Evolutionary conservation across 2,329 filamentous ascomycete genomes (phyloP).

Genomic region (Fusarium subtropicale): DNA sequence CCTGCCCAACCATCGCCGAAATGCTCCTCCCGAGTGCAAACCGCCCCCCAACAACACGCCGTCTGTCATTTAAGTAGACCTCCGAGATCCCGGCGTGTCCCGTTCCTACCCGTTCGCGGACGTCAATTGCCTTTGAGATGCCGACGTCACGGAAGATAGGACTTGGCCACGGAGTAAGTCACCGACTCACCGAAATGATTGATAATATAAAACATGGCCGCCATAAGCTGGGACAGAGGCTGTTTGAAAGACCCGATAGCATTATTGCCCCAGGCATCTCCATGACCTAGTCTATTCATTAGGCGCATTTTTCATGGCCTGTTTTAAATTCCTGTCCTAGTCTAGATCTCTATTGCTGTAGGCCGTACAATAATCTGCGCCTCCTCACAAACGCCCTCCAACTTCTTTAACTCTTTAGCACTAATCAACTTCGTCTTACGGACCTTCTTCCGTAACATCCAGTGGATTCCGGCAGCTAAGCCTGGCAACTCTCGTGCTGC

Average conservation of each 20-base stretch:
- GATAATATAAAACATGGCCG: not conserved
- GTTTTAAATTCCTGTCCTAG: constrained; percentile 6
- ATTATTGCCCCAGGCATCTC: constrained; percentile 3
- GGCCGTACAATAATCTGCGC: constrained; percentile 48
- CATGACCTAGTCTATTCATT: not conserved
- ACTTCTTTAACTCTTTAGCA: constrained; percentile 60
- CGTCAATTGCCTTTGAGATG: constrained; percentile 28
- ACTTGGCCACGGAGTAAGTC: constrained; percentile 14
- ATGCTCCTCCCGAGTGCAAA: constrained; percentile 22
- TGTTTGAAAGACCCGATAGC: not conserved
- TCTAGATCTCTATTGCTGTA: constrained; percentile 32
- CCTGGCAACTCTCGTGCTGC: constrained; percentile 72
- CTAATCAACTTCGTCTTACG: constrained; percentile 69
- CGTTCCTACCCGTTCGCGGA: constrained; percentile 42
- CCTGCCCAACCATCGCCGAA: constrained; percentile 39
- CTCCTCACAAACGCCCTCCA: constrained; percentile 54
- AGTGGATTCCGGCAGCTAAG: constrained; percentile 79
- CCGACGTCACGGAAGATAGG: constrained; percentile 38
- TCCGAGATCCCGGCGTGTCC: constrained; percentile 38
- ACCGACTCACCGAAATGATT: constrained; percentile 16
- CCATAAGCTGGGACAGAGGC: not conserved
- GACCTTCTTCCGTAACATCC: constrained; percentile 82
- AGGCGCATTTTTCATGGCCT: not conserved
- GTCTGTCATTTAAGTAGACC: constrained; percentile 3
- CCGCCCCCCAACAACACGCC: constrained; percentile 28